Base-by-base conservation (phyloP, 2,329 filamentous ascomycete genomes). In the Lizonia empirigonia region DNA sequence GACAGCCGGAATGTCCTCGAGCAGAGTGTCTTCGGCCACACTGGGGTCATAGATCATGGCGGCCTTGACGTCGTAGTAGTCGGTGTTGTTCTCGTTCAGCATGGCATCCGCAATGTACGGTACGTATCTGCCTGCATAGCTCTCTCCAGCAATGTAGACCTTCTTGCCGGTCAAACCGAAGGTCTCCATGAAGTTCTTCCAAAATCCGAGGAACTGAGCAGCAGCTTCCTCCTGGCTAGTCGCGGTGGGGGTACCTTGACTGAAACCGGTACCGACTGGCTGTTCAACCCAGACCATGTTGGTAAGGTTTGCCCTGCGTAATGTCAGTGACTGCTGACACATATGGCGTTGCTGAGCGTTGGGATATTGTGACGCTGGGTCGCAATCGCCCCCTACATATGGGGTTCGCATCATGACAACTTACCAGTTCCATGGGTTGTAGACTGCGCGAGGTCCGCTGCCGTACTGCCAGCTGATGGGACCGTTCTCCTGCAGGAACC, bases 261-360 rank as follows among this genome's bases (percentile, higher is more conserved):
- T 82, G 69, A 89, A 92, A 12, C 89, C 89, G 0, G 87, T 88
- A 23, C 80, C 80, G 10, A 82, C 77, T 1, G 84, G 85, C 66
- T 89, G 86, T 62, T 90, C 88, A 7, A 89, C 80, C 83, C 85
- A 94, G 37, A 94, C 76, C 63, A 92, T 82, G 70, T 92, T 91
- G 44, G 88, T 89, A 27, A 93, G 73, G 41, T 87, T 87, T n/a
- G 44, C 47, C 49, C 48, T 50, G 19, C 16, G 4, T 3, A 13
- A n/a, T 8, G 5, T 49, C 34, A 53, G 44, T 16, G n/a, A 13
- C 2, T 27, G 24, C 5, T n/a, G n/a, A n/a, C n/a, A n/a, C n/a
- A n/a, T n/a, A n/a, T n/a, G n/a, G n/a, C n/a, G n/a, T n/a, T n/a
- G n/a, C n/a, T n/a, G n/a, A n/a, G n/a, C n/a, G n/a, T n/a, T n/a